Conservation (phyloP, 192 early-diverging fungal genomes). For the Lunasporangiospora selenospora region DNA sequence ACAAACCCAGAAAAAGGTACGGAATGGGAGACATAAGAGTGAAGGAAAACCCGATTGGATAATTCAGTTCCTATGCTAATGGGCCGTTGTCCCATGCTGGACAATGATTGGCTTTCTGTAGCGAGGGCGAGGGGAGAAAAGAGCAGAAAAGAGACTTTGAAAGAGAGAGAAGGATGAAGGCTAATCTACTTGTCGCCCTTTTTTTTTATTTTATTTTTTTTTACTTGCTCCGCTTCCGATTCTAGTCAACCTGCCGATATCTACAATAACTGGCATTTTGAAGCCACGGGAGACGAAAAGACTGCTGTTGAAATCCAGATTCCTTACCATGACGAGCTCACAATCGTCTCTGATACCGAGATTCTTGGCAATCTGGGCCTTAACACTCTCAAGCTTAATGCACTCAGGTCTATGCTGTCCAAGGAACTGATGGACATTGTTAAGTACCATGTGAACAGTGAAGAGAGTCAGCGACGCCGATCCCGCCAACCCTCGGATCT, state of each 20-base stretch:
- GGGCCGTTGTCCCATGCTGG: too few species aligned
- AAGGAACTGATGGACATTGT: conserved; percentile 4
- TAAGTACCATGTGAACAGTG: conserved; percentile 5
- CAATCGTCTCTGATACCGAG: conserved; percentile 36
- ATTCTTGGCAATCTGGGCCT: conserved; percentile 24
- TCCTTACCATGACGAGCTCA: conserved; percentile 32
- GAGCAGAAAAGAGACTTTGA: too few species aligned
- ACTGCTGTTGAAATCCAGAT: conserved; percentile 34
- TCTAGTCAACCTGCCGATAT: too few species aligned
- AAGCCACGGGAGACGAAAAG: conserved; percentile 19
- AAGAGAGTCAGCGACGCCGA: background rate
- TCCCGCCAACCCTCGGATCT: too few species aligned
- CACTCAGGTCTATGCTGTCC: conserved; percentile 9
- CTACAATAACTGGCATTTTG: conserved; percentile 16
- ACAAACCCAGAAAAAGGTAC: conserved; percentile 20
- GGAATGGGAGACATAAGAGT: too few species aligned
- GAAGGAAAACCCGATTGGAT: too few species aligned
- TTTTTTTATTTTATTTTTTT: background rate
- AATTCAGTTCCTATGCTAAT: too few species aligned
- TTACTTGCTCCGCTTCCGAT: too few species aligned
- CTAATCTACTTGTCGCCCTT: background rate
- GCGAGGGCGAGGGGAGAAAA: too few species aligned
- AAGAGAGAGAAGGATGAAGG: too few species aligned
- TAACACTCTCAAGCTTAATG: conserved; percentile 6
- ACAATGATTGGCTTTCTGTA: too few species aligned